phyloP scores from a whole-genome alignment of 192 early-diverging fungal species.

The Linnemannia zychae region DNA sequence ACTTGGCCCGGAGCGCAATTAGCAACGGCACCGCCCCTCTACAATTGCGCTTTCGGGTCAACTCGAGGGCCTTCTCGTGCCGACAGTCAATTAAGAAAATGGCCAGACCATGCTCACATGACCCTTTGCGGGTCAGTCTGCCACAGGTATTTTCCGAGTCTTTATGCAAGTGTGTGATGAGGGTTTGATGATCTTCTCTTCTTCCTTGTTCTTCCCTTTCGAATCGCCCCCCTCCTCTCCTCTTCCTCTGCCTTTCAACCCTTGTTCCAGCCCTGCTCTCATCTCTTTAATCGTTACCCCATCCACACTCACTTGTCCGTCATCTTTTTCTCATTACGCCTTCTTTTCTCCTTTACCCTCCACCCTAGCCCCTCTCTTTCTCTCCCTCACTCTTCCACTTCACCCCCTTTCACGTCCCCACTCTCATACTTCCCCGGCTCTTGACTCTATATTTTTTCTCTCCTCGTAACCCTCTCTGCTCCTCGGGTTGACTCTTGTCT shows the following conservation, averaged over 20 bases:
- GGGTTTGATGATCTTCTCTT: neutral
- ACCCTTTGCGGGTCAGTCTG: no score
- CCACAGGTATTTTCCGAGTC: neutral
- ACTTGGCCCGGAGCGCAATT: neutral
- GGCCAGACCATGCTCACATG: slow-evolving; percentile 3
- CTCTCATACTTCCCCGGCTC: no score
- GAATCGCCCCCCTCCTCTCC: neutral
- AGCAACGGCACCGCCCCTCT: neutral
- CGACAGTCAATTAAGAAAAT: neutral
- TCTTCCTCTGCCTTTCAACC: no score
- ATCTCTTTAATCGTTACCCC: neutral
- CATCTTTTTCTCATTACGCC: no score
- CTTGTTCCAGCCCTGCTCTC: neutral
- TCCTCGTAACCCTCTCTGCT: neutral
- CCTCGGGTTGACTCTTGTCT: neutral
- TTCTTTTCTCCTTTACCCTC: neutral
- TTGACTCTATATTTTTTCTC: neutral
- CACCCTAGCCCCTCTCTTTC: no score
- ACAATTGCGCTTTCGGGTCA: neutral
- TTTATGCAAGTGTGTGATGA: neutral
- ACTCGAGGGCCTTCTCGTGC: neutral
- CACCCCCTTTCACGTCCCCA: no score
- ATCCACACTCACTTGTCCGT: neutral
- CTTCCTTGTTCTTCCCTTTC: neutral
- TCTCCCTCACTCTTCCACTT: no score